These are phyloP conservation scores for Tulasnella sp. DNA, from an alignment of 768 basidiomycete species.

Conservation along the genomic window DNA sequence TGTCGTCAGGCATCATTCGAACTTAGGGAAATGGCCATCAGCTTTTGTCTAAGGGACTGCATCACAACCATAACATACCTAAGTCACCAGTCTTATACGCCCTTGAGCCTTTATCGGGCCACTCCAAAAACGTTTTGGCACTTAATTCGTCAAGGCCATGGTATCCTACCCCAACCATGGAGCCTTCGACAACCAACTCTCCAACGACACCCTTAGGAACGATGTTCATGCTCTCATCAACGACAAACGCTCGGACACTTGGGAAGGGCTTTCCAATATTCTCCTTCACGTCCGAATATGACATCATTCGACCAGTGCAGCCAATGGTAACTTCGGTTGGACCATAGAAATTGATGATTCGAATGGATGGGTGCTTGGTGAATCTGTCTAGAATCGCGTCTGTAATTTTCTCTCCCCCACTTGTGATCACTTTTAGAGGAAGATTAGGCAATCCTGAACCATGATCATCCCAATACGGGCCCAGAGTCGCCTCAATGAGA, in stretches of 20 bases:
- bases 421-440: constrained; percentile 34
- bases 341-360: constrained; percentile 16
- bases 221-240: too few relatives aligned
- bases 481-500: constrained; percentile 36
- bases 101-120: constrained; percentile 34
- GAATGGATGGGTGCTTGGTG: too few relatives aligned
- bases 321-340: constrained; percentile 44
- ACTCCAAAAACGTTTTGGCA: constrained; percentile 34
- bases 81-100: constrained; percentile 41
- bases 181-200: constrained; percentile 39
- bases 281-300: constrained; percentile 29
- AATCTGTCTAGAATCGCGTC: constrained; percentile 38
- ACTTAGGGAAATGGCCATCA: too few relatives aligned
- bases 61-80: too few relatives aligned
- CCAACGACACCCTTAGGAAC: too few relatives aligned
- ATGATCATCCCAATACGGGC: constrained; percentile 18
- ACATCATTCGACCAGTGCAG: constrained; percentile 36
- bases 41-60: background rate
- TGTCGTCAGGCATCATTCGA: too few relatives aligned
- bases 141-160: constrained; percentile 35
- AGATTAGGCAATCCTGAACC: constrained; percentile 25
- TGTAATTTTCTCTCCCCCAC: constrained; percentile 43
- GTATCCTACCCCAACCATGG: constrained; percentile 41
- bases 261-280: constrained; percentile 36
- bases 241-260: too few relatives aligned